Evolutionary conservation across 108 stramenopile species (phyloP).

Genomic region (Nannochloropsis salina): DNA sequence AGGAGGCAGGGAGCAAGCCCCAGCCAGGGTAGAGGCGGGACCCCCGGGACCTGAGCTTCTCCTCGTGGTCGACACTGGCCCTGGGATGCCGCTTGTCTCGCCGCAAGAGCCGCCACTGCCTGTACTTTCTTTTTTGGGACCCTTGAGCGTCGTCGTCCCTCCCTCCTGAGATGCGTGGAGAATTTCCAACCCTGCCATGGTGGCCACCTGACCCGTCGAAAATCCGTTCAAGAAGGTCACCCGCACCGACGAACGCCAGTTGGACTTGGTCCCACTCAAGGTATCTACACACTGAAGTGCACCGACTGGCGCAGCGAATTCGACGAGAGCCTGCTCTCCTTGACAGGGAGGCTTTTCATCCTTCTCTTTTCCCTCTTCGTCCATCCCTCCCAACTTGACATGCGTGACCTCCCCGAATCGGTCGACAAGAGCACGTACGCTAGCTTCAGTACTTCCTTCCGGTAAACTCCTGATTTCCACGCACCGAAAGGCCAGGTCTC

Average conservation of each 20-base stretch:
- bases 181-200: neutral
- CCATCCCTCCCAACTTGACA: conserved; percentile 9
- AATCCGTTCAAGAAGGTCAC: conserved; percentile 1
- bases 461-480: neutral
- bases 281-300: neutral
- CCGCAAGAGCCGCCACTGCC: neutral
- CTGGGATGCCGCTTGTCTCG: neutral
- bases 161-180: neutral
- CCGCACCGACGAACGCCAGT: neutral
- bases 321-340: neutral
- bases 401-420: neutral
- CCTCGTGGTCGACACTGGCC: no score
- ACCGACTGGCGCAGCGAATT: neutral
- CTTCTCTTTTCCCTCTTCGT: conserved; percentile 23
- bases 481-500: neutral
- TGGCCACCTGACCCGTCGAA: neutral
- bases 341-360: neutral
- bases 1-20: neutral
- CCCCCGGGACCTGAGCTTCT: no score
- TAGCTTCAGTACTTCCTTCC: neutral
- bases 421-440: neutral
- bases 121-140: neutral
- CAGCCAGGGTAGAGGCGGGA: neutral
- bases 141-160: neutral
- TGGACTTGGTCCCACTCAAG: neutral